Base-by-base conservation (phyloP, 2,329 filamentous ascomycete species). In the Lasiodiplodia sp. region DNA sequence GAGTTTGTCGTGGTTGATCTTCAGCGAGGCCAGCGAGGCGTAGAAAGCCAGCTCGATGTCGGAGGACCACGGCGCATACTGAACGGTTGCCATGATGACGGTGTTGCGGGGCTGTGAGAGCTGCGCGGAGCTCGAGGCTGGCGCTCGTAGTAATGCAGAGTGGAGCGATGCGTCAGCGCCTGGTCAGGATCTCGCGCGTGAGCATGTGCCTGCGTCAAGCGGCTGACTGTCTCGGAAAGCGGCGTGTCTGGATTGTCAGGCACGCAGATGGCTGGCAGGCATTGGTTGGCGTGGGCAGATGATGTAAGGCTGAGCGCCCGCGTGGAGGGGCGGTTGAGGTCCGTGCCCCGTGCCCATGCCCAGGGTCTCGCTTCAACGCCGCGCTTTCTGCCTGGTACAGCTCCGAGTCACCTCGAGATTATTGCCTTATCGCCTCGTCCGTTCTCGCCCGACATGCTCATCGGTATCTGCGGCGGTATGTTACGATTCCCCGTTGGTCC, bases 11-110 rank as follows among this genome's bases (percentile, higher is more conserved):
- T 97, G 91, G 79, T 98, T 94, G 78, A 99, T 93, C 82, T 99
- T 99, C 72, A 91, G 92, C 6, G 91, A 89, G 69, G 96, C 96
- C n/a, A 99, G 88, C 5, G 93, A 91, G 56, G 92, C 91, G 79
- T 97, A 99, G 81, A 99, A 99, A 55, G 94, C 93, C 53, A 98
- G 86, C 78, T 99, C 96, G 77, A 98, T 94, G 82, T 97, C 93
- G 60, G 95, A 97, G 51, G 91, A 88, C 85, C 97, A 98, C 0
- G 95, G 91, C 70, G 93, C 93, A 81, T 94, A 99, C 83, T 91
- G 88, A 78, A 92, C 23, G 31, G 79, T 77, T 10, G 81, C 72
- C 79, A 82, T 82, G 68, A 69, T 74, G 69, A 62, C 64, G 58
- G 56, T 67, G 44, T 21, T 60, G 55, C 23, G 53, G 52, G 23